Conservation (phyloP, 441 rosid species). For the Gossypium davidsonii region DNA sequence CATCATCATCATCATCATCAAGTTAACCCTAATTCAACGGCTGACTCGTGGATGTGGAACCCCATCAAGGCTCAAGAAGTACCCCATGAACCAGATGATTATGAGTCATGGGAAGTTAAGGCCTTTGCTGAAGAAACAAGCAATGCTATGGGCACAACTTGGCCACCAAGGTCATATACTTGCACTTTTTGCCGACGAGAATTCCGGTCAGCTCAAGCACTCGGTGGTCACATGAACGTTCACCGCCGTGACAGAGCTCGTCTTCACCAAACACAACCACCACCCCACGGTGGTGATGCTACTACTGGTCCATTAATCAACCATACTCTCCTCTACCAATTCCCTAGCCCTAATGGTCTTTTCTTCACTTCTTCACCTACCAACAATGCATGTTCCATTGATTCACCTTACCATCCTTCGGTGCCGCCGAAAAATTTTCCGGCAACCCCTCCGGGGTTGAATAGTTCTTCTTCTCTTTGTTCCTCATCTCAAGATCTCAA, state of each 20-base stretch:
- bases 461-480: slow-evolving; percentile 24
- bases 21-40: neutral
- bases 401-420: slow-evolving; percentile 30
- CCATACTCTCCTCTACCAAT: slow-evolving; percentile 40
- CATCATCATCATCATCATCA: neutral
- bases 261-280: slow-evolving; percentile 43
- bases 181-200: slow-evolving; percentile 87
- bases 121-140: slow-evolving; percentile 83
- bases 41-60: slow-evolving; percentile 71
- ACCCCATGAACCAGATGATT: slow-evolving; percentile 37
- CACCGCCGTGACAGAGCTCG: slow-evolving; percentile 91
- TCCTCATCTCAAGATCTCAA: slow-evolving; percentile 18
- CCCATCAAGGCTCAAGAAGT: slow-evolving; percentile 23
- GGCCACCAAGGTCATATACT: slow-evolving; percentile 93
- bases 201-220: slow-evolving; percentile 92
- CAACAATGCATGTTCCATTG: slow-evolving; percentile 24
- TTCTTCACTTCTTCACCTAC: slow-evolving; percentile 26
- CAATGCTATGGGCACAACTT: slow-evolving; percentile 65
- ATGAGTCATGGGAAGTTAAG: slow-evolving; percentile 84
- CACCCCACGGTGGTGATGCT: neutral
- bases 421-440: slow-evolving; percentile 29
- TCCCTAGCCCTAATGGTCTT: slow-evolving; percentile 53
- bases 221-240: slow-evolving; percentile 96
- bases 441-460: slow-evolving; percentile 12
- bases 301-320: slow-evolving; percentile 1